Evolutionary conservation across 2,329 filamentous ascomycete genomes (phyloP).

Genomic region (Paracorniculantispora psalliotae): DNA sequence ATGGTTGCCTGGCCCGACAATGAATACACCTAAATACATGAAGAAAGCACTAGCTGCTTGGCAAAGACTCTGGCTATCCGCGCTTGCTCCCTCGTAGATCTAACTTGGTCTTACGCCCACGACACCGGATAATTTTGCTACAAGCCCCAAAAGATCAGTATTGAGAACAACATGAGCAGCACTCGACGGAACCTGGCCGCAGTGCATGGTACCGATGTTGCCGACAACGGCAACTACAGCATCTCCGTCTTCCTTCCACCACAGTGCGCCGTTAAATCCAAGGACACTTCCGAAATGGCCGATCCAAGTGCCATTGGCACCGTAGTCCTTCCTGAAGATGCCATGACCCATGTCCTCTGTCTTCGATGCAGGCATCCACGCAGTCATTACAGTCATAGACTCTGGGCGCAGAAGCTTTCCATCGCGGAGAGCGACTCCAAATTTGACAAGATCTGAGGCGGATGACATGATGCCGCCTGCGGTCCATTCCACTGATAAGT

Average conservation of each 20-base stretch:
- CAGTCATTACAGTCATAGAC: constrained; percentile 13
- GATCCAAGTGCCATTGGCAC: constrained; percentile 2
- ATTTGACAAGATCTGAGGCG: constrained; percentile 13
- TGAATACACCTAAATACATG: too few species aligned
- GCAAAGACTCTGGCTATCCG: too few species aligned
- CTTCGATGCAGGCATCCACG: constrained; percentile 10
- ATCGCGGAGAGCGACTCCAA: constrained; percentile 15
- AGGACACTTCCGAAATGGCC: constrained; percentile 15
- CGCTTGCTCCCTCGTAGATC: too few species aligned
- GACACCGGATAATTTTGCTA: background rate
- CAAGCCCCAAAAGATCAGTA: constrained; percentile 5
- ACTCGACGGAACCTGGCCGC: constrained; percentile 4
- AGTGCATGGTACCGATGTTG: constrained; percentile 16
- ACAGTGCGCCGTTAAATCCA: constrained; percentile 14
- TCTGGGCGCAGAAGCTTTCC: constrained; percentile 11
- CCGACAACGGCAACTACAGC: constrained; percentile 10
- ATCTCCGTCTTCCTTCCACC: constrained; percentile 15
- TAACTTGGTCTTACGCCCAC: too few species aligned
- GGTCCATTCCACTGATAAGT: constrained; percentile 15
- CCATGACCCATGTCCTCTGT: constrained; percentile 14
- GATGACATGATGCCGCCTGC: constrained; percentile 16
- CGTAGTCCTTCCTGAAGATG: constrained; percentile 12
- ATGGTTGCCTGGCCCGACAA: too few species aligned
- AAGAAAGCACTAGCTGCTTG: too few species aligned
- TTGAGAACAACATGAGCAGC: constrained; percentile 12